phyloP scores from a whole-genome alignment of 1,284 basidiomycete species.

The Amylostereum areolatum region DNA sequence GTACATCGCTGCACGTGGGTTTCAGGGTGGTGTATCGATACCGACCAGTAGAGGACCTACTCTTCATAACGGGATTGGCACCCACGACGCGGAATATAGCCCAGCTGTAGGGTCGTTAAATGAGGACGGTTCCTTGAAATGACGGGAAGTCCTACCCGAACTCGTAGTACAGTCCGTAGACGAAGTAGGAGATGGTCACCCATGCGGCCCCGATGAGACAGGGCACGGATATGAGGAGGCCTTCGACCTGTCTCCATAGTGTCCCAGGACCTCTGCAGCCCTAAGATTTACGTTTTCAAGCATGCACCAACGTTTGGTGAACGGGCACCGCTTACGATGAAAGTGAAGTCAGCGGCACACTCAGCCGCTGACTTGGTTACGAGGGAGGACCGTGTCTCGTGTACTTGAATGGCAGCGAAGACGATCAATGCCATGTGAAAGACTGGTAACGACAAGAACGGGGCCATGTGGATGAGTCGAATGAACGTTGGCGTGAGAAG shows the following conservation, averaged over 20 bases:
- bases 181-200: conserved; percentile 31
- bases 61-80: conserved; percentile 73
- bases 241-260: conserved; percentile 39
- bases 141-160: conserved; percentile 31
- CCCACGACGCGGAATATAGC: conserved; percentile 83
- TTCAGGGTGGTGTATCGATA: not conserved
- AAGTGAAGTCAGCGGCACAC: conserved; percentile 12
- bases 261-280: conserved; percentile 26
- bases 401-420: conserved; percentile 68
- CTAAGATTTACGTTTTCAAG: conserved; percentile 13
- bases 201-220: conserved; percentile 32
- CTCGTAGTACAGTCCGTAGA: conserved; percentile 35
- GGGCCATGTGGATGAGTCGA: not conserved
- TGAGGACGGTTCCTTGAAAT: not conserved
- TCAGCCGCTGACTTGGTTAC: conserved; percentile 21
- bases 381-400: conserved; percentile 60
- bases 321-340: conserved; percentile 14
- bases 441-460: conserved; percentile 30
- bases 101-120: conserved; percentile 44
- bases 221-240: conserved; percentile 36
- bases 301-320: not conserved
- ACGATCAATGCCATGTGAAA: conserved; percentile 72
- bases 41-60: conserved; percentile 33
- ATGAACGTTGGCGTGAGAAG: not conserved
- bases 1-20: conserved; percentile 58